Conservation (phyloP, 176 grass and related monocot species). For the Tuctoria greenei region DNA sequence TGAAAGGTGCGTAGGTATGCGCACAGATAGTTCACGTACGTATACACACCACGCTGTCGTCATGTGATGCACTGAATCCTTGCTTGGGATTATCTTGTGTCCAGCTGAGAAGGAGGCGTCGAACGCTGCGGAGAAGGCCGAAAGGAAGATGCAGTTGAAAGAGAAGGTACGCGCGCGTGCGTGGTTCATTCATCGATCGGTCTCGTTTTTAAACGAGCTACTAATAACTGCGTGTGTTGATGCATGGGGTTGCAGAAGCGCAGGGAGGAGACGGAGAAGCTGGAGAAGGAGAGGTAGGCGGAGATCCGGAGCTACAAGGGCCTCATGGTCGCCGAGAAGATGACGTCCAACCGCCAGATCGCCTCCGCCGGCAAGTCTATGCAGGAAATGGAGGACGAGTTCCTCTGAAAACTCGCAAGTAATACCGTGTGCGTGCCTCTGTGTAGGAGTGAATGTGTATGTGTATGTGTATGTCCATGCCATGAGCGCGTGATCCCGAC, state of each 20-base stretch:
- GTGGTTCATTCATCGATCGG: no score
- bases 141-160: slow-evolving; percentile 75
- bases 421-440: neutral
- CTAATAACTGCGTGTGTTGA: no score
- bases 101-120: slow-evolving; percentile 81
- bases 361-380: slow-evolving; percentile 78
- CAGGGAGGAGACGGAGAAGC: slow-evolving; percentile 63
- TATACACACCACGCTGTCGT: no score
- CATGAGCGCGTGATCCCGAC: neutral
- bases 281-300: slow-evolving; percentile 72
- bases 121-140: slow-evolving; percentile 70
- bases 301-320: slow-evolving; percentile 90
- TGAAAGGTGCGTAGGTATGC: slow-evolving; percentile 53
- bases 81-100: neutral
- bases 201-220: no score
- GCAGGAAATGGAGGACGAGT: slow-evolving; percentile 94
- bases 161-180: slow-evolving; percentile 48
- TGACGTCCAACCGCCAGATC: slow-evolving; percentile 97
- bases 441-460: neutral
- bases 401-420: slow-evolving; percentile 30
- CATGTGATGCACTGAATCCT: neutral
- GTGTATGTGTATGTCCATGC: neutral
- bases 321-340: slow-evolving; percentile 92
- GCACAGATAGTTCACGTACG: neutral
- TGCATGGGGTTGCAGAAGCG: slow-evolving; percentile 44